Evolutionary conservation across 176 grass and related monocot genomes (phyloP).

Genomic region (Aegilops sharonensis): DNA sequence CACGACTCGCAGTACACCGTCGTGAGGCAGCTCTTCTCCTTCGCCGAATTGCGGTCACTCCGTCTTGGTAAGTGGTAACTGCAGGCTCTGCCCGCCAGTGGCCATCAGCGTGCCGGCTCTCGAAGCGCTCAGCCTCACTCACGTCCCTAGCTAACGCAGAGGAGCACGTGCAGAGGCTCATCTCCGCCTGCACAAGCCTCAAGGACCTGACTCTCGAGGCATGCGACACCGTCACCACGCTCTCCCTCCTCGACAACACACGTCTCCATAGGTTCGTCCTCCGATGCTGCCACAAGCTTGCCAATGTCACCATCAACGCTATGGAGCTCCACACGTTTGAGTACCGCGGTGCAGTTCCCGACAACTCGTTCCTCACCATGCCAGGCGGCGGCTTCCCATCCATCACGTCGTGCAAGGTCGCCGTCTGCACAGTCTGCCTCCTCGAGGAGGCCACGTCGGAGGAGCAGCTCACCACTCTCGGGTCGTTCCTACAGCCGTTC

Average conservation of each 20-base stretch:
- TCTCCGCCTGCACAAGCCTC: not conserved
- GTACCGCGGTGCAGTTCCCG: not conserved
- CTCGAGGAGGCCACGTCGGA: not conserved
- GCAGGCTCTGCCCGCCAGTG: not conserved
- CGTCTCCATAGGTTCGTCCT: not conserved
- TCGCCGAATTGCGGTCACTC: not conserved
- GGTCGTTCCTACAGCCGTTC: not conserved
- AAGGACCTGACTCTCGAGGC: constrained; percentile 14
- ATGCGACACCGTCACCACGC: not conserved
- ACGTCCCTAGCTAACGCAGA: not conserved
- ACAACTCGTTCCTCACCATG: not conserved
- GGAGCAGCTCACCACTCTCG: not conserved
- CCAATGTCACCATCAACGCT: not conserved
- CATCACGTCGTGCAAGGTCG: not conserved
- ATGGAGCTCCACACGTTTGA: not conserved
- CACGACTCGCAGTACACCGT: too few species aligned
- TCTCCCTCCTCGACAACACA: not conserved
- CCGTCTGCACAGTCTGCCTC: not conserved
- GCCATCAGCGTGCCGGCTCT: not conserved
- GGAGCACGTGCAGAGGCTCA: not conserved
- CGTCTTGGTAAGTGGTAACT: not conserved
- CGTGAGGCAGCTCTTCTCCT: not conserved
- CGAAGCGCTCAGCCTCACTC: not conserved
- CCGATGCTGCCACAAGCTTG: constrained; percentile 3
- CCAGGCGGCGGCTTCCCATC: not conserved